Evolutionary conservation across 2,329 filamentous ascomycete species (phyloP), one percentile per base, ranked within the genome.

Genomic region (Bisporella sp.): DNA sequence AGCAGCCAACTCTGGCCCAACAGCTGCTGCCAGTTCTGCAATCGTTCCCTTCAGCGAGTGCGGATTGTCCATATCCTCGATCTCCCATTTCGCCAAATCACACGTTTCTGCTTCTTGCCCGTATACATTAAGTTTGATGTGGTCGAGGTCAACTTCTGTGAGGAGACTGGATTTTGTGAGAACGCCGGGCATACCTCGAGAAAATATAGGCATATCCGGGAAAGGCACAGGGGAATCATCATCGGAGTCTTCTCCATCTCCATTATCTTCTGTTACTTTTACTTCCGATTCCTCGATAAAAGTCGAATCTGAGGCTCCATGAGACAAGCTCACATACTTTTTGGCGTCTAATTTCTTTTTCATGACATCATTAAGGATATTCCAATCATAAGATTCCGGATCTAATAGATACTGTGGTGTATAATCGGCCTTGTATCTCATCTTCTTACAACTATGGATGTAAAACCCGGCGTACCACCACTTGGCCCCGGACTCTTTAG

Each of bases 401-500:
- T 91, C 85, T 8, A 92, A 74, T 8, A 93, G 76, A 60, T 84
- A 79, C 62, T 89, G 85, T 1, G 87, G 87, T 8, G 75, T 73
- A 64, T 87, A 93, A 62, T 90, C 84, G 51, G 83, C 85, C 71
- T 93, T 93, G 72, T 93, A 93, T 59, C 76, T 75, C 88, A 93
- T 92, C 71, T 93, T 93, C 48, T 78, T 74, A 61, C 87, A 92
- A 49, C 72, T 81, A 65, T 91, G 87, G 52, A 93, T 92, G 61
- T 92, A 93, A 66, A 82, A 92, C 5, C 88, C 83, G 5, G 80
- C 84, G 68, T 92, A 93, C 77, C 89, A 93, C 76, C 88, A 93
- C 41, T 76, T 70, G 59, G 91, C 90, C 0, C 79, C 83, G 5
- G 72, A 73, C 61, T 92, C 87, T 3, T 75, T 69, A 0, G 87